Base-by-base conservation (phyloP, 2,329 filamentous ascomycete species). In the Aspergillus sp. region DNA sequence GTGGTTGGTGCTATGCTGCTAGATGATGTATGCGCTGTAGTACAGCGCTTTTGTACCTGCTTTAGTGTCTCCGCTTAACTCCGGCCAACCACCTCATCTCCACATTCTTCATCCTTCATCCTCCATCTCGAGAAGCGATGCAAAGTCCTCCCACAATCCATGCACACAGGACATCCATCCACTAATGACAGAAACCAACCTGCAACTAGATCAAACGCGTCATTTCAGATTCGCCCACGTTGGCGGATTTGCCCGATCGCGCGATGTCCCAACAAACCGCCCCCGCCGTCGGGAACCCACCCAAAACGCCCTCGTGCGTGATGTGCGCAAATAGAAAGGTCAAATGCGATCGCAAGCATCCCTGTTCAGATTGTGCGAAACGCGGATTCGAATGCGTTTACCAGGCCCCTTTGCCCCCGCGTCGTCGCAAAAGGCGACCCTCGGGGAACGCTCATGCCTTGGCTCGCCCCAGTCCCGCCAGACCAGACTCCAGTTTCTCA, bases 281-380 rank as follows among this genome's bases (percentile, higher is more conserved):
- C 14, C 6, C 36, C 3, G 14, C 6, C 36, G n/a, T 53, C 20
- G 20, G 20, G 31, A 26, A 55, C 16, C 45, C 29, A 16, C 26
- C 51, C n/a, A 60, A 55, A 32, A 55, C 26, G 20, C 55, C 54
- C 16, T 60, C 58, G 5, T 57, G 58, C 29, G 20, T 54, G 24
- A 54, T 55, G 22, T 60, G 58, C 26, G 49, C 52, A 36, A 50
- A 49, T 16, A 49, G 39, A 49, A 61, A 58, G 52, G 59, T 58
- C 55, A 49, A 31, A 52, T 61, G 59, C 12, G 59, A 61, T 29
- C 55, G 55, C 20, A 50, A 50, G 12, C 9, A 53, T 42, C 55
- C 55, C 31, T 61, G 59, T 39, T 61, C 55, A 7, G 26, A 55
- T 16, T 60, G 58, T 31, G 12, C 16, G 20, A 57, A 47, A 18